Evolutionary conservation across 2,329 filamentous ascomycete species (phyloP), one percentile per base, ranked within the genome.

Genomic region (Monosporascus sp.): DNA sequence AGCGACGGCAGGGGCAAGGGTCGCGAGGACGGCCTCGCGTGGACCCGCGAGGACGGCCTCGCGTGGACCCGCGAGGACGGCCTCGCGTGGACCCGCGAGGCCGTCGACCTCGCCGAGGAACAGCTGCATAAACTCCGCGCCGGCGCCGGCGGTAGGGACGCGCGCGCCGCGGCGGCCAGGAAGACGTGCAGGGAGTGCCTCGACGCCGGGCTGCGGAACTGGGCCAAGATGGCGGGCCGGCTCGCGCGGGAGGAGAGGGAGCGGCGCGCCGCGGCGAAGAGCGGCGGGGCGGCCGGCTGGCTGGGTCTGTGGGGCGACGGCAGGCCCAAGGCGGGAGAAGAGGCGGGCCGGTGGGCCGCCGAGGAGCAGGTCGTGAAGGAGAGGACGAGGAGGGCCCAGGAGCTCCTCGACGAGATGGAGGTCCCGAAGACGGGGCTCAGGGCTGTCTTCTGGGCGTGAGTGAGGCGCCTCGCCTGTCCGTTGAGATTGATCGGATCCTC

Each of bases 21-120:
- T 18, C 74, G 76, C 49, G 85, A 89, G 48, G 86, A 88, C 56
- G 93, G 91, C 0, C 77, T 97, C 2, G 85, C 85, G 6, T 97
- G 93, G 93, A 96, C 93, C 1, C 83, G 90, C 52, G 90, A 96
- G 57, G 90, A 96, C 35, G 87, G 92, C 60, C 74, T 88, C 1
- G 88, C 91, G n/a, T n/a, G n/a, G n/a, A n/a, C n/a, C n/a, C 74
- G 76, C 49, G 85, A 89, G 48, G 86, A 88, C 56, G 93, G 91
- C 0, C 77, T 97, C 2, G 85, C 85, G 6, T 97, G 93, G 93
- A 96, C 93, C 1, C 83, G 90, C 52, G 90, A 96, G 57, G 91
- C 88, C 25, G 90, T 96, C 35, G 87, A 92, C 60, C 74, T 88
- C 1, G 88, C 91, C 3, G 91, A 92, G 70, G 78, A 85, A 56